These are phyloP conservation scores for Cladochytrium replicatum DNA, from an alignment of 192 early-diverging fungal species.

Conservation along the genomic window DNA sequence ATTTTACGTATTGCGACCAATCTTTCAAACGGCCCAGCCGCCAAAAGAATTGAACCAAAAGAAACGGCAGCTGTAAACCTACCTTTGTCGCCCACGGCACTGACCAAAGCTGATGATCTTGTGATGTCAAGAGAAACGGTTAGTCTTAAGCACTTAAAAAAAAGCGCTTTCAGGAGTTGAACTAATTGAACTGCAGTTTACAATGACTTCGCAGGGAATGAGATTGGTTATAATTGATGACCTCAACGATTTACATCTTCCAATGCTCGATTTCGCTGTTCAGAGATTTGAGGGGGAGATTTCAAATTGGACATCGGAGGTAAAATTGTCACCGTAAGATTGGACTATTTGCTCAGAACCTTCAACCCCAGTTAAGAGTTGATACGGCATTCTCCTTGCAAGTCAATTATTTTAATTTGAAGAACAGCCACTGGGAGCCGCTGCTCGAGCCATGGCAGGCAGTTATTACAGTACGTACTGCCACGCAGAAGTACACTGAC, in stretches of 20 bases:
- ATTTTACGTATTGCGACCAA: conserved; percentile 67
- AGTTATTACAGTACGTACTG: conserved; percentile 22
- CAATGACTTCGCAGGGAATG: conserved; percentile 55
- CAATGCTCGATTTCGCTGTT: conserved; percentile 75
- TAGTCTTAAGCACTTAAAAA: background rate
- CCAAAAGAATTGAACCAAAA: conserved; percentile 6
- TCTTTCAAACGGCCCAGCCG: conserved; percentile 30
- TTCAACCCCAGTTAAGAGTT: conserved; percentile 25
- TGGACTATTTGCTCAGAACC: background rate
- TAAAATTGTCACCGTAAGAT: conserved; percentile 24
- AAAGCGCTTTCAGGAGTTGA: conserved; percentile 14
- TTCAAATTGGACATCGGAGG: conserved; percentile 69
- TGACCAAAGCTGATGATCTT: conserved; percentile 21
- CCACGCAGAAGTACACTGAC: no score
- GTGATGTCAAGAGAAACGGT: conserved; percentile 46
- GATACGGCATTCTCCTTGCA: conserved; percentile 60
- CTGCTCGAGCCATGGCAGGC: conserved; percentile 86
- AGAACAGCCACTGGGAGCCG: conserved; percentile 98
- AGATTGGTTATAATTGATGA: conserved; percentile 87
- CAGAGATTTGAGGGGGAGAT: conserved; percentile 72
- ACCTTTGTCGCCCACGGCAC: background rate
- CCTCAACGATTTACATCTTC: conserved; percentile 73
- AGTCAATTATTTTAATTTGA: conserved; percentile 91
- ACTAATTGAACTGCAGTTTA: conserved; percentile 24
- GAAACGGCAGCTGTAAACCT: background rate